phyloP scores from a whole-genome alignment of 371 early-diverging fungal species.

The Sporodiniella umbellata region DNA sequence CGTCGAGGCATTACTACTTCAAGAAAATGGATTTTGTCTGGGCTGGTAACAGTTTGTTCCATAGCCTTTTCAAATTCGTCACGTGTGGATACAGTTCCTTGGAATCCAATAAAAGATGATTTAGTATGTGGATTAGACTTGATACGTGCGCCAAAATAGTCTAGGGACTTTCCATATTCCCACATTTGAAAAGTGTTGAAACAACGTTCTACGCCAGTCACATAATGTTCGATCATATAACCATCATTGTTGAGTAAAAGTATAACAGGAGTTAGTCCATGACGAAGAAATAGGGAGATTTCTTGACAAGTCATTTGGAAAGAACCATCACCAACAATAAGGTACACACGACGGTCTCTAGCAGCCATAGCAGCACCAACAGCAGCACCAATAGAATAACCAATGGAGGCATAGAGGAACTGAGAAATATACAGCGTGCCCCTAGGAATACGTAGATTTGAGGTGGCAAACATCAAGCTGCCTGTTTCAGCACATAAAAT shows the following conservation, averaged over 20 bases:
- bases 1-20: constrained; percentile 36
- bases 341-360: constrained; percentile 22
- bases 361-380: constrained; percentile 39
- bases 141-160: constrained; percentile 35
- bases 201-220: constrained; percentile 40
- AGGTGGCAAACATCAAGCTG: constrained; percentile 42
- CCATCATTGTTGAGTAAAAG: constrained; percentile 53
- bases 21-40: constrained; percentile 33
- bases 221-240: constrained; percentile 48
- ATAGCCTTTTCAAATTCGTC: constrained; percentile 33
- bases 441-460: constrained; percentile 32
- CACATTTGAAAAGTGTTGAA: constrained; percentile 52
- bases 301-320: constrained; percentile 51
- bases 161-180: constrained; percentile 39
- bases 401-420: constrained; percentile 45
- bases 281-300: constrained; percentile 47
- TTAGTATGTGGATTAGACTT: constrained; percentile 11
- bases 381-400: constrained; percentile 36
- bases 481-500: constrained; percentile 53
- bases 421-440: constrained; percentile 35
- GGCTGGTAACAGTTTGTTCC: constrained; percentile 14
- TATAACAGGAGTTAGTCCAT: constrained; percentile 43
- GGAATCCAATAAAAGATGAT: constrained; percentile 21
- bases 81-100: constrained; percentile 20
- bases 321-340: constrained; percentile 55